A percentile compares a stretch with the other conserved stretches of the same genome.
Conservation (phyloP, 108 stramenopile genomes). For the Seminavis robusta region DNA sequence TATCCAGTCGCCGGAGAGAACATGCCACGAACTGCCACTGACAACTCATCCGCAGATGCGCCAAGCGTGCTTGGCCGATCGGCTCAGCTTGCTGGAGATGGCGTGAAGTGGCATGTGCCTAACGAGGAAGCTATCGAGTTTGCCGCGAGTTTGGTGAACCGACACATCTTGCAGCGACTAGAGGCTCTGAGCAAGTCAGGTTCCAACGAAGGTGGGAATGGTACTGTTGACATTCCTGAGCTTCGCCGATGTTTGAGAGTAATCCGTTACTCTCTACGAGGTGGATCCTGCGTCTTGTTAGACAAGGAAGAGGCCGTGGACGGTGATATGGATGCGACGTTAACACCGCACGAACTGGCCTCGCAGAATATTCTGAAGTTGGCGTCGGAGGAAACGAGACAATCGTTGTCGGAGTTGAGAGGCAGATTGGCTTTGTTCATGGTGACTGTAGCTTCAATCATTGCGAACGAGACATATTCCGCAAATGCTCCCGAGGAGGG, state of each 20-base stretch:
- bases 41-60: not conserved
- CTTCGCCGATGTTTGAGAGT: constrained; percentile 53
- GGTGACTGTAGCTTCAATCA: constrained; percentile 47
- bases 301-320: constrained; percentile 42
- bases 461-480: constrained; percentile 63
- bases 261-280: constrained; percentile 74
- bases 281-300: constrained; percentile 59
- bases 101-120: constrained; percentile 72
- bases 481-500: constrained; percentile 12
- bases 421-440: constrained; percentile 45
- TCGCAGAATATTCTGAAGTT: constrained; percentile 39
- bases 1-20: constrained; percentile 46
- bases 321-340: constrained; percentile 8
- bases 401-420: constrained; percentile 38
- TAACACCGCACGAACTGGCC: constrained; percentile 60
- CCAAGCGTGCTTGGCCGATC: constrained; percentile 34
- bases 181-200: constrained; percentile 7
- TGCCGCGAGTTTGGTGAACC: constrained; percentile 39
- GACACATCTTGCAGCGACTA: constrained; percentile 25
- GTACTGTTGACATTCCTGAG: constrained; percentile 24
- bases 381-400: constrained; percentile 33
- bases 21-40: constrained; percentile 21
- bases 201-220: constrained; percentile 2
- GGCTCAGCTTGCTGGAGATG: constrained; percentile 47
- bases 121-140: constrained; percentile 67